These are phyloP conservation scores for Davidsoniella eucalypti DNA, from an alignment of 2,329 filamentous ascomycete genomes.

Conservation along the genomic window DNA sequence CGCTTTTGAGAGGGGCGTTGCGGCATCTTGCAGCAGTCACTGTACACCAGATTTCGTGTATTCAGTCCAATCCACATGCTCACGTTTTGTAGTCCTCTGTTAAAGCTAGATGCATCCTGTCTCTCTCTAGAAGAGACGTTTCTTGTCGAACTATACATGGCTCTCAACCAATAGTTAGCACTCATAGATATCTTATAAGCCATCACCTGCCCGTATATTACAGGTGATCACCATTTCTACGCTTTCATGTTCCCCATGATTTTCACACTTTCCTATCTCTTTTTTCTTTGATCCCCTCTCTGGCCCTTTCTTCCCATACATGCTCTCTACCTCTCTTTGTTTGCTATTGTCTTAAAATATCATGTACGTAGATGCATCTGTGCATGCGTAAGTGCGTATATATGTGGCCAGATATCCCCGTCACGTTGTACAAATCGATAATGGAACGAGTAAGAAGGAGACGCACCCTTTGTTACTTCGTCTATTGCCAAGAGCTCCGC, in stretches of 20 bases:
- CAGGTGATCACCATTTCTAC: background rate
- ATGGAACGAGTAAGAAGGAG: no score
- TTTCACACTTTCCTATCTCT: no score
- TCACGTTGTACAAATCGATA: no score
- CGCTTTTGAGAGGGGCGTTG: no score
- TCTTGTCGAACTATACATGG: no score
- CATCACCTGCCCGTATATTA: background rate
- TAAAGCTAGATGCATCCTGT: no score
- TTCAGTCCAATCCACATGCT: no score
- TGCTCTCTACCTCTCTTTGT: background rate
- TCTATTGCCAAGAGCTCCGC: background rate
- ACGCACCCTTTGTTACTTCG: background rate
- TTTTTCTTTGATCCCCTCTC: background rate
- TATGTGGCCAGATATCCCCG: background rate
- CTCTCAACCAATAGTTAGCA: no score
- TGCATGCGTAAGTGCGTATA: background rate
- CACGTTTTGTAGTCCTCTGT: no score
- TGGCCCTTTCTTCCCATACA: background rate
- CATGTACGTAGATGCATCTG: background rate
- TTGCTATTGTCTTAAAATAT: background rate
- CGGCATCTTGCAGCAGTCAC: no score
- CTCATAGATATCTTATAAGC: background rate
- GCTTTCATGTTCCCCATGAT: background rate
- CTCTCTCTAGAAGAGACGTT: no score
- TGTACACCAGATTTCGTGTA: no score